Evolutionary conservation across 345 rosid species (phyloP).

Genomic region (Psidium friedrichsthalianum): DNA sequence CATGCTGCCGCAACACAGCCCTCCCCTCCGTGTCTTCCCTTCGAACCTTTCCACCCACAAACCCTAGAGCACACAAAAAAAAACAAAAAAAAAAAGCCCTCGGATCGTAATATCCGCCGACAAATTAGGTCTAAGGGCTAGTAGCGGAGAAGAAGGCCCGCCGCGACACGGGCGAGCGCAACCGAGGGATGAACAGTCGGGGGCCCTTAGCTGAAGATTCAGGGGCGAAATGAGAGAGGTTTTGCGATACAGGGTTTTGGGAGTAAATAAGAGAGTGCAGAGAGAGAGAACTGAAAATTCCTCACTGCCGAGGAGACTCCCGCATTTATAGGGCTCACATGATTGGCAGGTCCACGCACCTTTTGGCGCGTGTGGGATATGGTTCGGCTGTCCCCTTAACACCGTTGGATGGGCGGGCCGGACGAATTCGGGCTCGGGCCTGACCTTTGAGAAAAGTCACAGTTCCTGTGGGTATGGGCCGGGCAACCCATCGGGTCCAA

Average conservation of each 20-base stretch:
- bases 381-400: not conserved
- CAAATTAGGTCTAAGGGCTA: not conserved
- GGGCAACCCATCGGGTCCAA: not conserved
- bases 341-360: not conserved
- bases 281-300: not conserved
- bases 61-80: slow-evolving; percentile 9
- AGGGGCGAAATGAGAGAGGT: slow-evolving; percentile 1
- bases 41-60: not conserved
- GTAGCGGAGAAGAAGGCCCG: not conserved
- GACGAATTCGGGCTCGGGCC: not conserved
- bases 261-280: slow-evolving; percentile 9
- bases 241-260: slow-evolving; percentile 10
- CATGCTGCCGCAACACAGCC: slow-evolving; percentile 7
- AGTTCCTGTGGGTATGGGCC: not conserved
- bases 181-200: not conserved
- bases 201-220: slow-evolving; percentile 1
- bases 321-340: not conserved
- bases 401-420: not conserved
- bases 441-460: not conserved
- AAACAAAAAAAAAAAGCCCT: slow-evolving; percentile 8
- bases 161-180: not conserved
- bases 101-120: slow-evolving; percentile 3
- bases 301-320: not conserved
- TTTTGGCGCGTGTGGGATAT: not conserved
- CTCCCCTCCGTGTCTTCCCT: not conserved